Base-by-base conservation (phyloP, 208 protist species). In the Polymyxa betae region DNA sequence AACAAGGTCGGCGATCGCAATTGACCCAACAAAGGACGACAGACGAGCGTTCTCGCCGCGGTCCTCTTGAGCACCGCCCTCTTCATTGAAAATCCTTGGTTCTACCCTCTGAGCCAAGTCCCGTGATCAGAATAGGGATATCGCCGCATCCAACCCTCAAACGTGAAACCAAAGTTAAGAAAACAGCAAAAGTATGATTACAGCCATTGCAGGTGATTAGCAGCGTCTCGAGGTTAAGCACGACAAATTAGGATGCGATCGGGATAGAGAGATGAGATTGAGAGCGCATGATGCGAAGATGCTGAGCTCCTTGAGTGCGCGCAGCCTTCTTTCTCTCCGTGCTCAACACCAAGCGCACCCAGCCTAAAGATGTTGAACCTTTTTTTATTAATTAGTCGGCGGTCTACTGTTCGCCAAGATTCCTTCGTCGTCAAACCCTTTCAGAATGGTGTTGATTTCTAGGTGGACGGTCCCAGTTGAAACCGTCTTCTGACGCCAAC, bases 1-100 rank as follows among this genome's bases (percentile, higher is more conserved):
- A 12, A 99, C 97, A 82, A 99, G 96, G 92, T 99, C 98, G 44
- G 97, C 96, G 38, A 98, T 93, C 45, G 97, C 97, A 90, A 98
- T 97, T 0, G 97, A 97, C 82, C 97, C 97, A 43, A 98, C 94
- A 77, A 98, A 97, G 41, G 93, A 94, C 35, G 94, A 95, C 94
- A 95, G 91, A 78, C 94, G 94, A n/a, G 91, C 91, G 32, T 92
- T 90, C 78, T 92, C 88, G 60, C 91, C 91, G 46, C 82, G 88
- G 35, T 90, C 91, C 41, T 92, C 54, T 29, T 88, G 89, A 0
- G 82, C 89, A 45, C 91, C 91, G 41, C 87, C 89, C 44, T 91
- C 91, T 41, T 90, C 89, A 68, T 77, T 64, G 49, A 90, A 90
- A 16, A 90, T 49, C n/a, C 40, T 90, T 20, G 89, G 89, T 40